Conservation (phyloP, 768 basidiomycete genomes). For the Boletus tomentosulus region DNA sequence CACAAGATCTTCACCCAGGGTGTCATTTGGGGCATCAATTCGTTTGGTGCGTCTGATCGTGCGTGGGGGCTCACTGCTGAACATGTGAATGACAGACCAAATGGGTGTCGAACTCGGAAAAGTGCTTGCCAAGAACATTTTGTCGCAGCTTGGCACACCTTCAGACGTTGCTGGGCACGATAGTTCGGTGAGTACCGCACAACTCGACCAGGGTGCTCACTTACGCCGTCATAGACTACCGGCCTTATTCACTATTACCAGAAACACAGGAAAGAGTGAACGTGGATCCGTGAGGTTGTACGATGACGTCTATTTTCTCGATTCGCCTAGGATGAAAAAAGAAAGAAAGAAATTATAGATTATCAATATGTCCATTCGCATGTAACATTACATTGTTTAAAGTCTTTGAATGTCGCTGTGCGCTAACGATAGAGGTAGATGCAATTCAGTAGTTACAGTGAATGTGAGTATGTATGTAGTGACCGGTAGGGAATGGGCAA, state of each 20-base stretch:
- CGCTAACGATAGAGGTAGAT: no score
- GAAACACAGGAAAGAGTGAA: constrained; percentile 74
- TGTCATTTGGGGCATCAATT: constrained; percentile 98
- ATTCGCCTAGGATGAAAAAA: neutral
- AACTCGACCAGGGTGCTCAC: constrained; percentile 2
- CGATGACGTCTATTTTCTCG: neutral
- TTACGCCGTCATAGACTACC: constrained; percentile 58
- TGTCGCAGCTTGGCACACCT: constrained; percentile 79
- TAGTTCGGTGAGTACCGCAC: constrained; percentile 51
- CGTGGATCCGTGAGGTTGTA: constrained; percentile 22
- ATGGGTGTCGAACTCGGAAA: constrained; percentile 99
- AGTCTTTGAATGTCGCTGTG: no score
- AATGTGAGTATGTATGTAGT: no score
- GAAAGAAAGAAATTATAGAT: constrained; percentile 3
- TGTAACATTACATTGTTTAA: constrained; percentile 14
- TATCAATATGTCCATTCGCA: neutral
- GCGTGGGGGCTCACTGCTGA: neutral
- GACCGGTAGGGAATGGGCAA: no score
- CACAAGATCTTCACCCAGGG: constrained; percentile 99
- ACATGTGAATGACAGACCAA: constrained; percentile 59
- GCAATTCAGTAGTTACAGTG: no score
- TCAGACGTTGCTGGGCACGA: constrained; percentile 85
- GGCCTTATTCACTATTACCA: constrained; percentile 98
- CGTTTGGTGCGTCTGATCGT: constrained; percentile 74
- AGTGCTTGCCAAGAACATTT: constrained; percentile 93